These are phyloP conservation scores for Silene noctiflora DNA, from an alignment of 179 eudicot genomes.

Conservation along the genomic window DNA sequence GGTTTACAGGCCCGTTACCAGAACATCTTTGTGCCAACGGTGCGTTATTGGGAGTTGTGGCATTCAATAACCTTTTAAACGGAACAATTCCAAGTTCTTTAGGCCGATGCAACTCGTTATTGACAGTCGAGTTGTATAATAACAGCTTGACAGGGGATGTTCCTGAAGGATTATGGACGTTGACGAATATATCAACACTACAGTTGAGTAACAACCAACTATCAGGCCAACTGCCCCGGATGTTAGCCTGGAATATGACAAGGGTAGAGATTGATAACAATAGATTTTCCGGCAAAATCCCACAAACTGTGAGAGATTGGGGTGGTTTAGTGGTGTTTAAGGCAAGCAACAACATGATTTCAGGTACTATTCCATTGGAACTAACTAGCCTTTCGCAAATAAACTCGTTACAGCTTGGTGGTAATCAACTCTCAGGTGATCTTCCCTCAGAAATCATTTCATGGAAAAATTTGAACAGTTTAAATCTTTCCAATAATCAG, in stretches of 20 bases:
- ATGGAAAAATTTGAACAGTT: constrained; percentile 47
- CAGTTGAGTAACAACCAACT: constrained; percentile 49
- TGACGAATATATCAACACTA: constrained; percentile 30
- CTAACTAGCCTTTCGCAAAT: constrained; percentile 48
- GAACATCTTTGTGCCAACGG: constrained; percentile 46
- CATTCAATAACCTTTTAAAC: constrained; percentile 48
- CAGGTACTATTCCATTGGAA: constrained; percentile 53
- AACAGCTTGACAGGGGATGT: constrained; percentile 61
- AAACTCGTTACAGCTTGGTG: constrained; percentile 42
- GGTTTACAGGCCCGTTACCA: constrained; percentile 61
- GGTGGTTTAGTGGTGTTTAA: constrained; percentile 36
- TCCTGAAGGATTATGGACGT: constrained; percentile 59
- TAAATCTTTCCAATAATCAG: constrained; percentile 52
- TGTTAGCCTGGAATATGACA: constrained; percentile 41
- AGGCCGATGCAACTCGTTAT: constrained; percentile 40
- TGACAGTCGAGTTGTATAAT: constrained; percentile 38
- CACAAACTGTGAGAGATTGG: constrained; percentile 44
- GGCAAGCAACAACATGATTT: constrained; percentile 57
- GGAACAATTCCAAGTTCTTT: constrained; percentile 65
- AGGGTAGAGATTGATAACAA: constrained; percentile 54
- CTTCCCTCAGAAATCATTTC: constrained; percentile 51
- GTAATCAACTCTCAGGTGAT: constrained; percentile 61
- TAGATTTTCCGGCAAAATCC: constrained; percentile 61
- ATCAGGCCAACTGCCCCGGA: constrained; percentile 54
- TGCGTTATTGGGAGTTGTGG: constrained; percentile 42